Base-by-base conservation (phyloP, 2,329 filamentous ascomycete genomes). In the Tolypocladium album region DNA sequence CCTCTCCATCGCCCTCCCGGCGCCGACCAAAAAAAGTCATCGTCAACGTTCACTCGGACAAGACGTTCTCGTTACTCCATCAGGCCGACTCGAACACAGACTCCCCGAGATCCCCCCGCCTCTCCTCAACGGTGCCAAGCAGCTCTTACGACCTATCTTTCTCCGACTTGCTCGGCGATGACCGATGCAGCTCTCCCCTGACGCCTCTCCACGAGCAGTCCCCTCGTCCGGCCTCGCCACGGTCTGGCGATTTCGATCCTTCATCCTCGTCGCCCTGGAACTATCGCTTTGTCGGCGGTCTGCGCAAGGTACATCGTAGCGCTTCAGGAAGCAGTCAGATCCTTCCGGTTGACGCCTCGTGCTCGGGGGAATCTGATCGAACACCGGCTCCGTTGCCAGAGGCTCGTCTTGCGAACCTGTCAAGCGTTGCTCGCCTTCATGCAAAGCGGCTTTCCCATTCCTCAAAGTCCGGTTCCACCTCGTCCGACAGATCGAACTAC, bases 11-110 rank as follows among this genome's bases (percentile, higher is more conserved):
- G 9, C 50, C 50, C 24, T 69, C 70, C 15, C 57, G 57, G 45
- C 67, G 69, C 55, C 71, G 71, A 43, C 55, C 59, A 12, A 67
- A 63, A 24, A 69, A 77, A 62, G 68, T 78, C 38, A 77, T 85
- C 38, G 78, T 85, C 61, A 77, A 76, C 58, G 71, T 85, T 36
- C 76, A 84, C 64, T 69, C 81, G 7, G 80, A 85, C 69, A 83
- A 83, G 70, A 85, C 82, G 5, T 85, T 86, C 65, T 82, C 81
- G 20, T 70, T 85, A 60, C 63, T 77, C 63, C 71, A 70, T 68
- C 66, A 78, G 52, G 61, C 68, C n/a, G 60, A 61, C 42, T 67
- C 70, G 12, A 64, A 66, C 60, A 66, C 68, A 17, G 63, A 69
- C n/a, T 72, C 71, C 22, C 62, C 69, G 22, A 68, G 69, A 63